phyloP scores from a whole-genome alignment of 2,329 filamentous ascomycete species.

The Cercospora sojina region DNA sequence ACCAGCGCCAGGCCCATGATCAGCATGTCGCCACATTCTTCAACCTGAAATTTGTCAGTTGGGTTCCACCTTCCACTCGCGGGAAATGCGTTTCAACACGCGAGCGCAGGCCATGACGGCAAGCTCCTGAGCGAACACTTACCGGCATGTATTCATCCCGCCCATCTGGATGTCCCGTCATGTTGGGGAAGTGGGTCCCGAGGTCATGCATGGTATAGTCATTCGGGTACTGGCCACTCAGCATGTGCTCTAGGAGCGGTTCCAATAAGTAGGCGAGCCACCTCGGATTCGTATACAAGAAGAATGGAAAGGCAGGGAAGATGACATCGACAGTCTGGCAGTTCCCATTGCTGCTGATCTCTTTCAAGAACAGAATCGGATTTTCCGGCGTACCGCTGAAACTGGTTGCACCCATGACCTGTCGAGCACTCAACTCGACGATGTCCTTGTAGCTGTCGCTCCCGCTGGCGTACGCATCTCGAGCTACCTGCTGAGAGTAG shows the following conservation, averaged over 20 bases:
- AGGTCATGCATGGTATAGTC: conserved; percentile 77
- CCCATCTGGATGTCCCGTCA: conserved; percentile 71
- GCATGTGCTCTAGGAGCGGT: conserved; percentile 76
- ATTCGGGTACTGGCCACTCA: conserved; percentile 81
- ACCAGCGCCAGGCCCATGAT: conserved; percentile 64
- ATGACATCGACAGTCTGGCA: conserved; percentile 83
- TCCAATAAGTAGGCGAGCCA: conserved; percentile 79
- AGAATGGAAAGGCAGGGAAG: conserved; percentile 82
- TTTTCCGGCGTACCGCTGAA: conserved; percentile 65
- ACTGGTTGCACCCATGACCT: conserved; percentile 69
- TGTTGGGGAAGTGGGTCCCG: conserved; percentile 70
- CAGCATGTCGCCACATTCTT: conserved; percentile 79
- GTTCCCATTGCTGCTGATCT: conserved; percentile 77
- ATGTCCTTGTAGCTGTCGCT: conserved; percentile 56
- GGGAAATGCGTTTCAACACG: not conserved
- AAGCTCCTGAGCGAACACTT: not conserved
- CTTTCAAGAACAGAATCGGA: conserved; percentile 78
- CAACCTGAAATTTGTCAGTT: conserved; percentile 43
- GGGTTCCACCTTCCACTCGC: not conserved
- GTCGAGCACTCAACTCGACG: conserved; percentile 67
- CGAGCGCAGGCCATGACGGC: not conserved
- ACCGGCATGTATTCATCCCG: conserved; percentile 70
- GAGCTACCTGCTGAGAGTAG: conserved; percentile 69
- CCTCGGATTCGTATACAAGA: conserved; percentile 77
- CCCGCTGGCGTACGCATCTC: conserved; percentile 71